A percentile compares a stretch with the other conserved stretches of the same genome.
These are phyloP conservation scores for Ministeria vibrans DNA, from an alignment of 78 protist genomes.

Conservation along the genomic window DNA sequence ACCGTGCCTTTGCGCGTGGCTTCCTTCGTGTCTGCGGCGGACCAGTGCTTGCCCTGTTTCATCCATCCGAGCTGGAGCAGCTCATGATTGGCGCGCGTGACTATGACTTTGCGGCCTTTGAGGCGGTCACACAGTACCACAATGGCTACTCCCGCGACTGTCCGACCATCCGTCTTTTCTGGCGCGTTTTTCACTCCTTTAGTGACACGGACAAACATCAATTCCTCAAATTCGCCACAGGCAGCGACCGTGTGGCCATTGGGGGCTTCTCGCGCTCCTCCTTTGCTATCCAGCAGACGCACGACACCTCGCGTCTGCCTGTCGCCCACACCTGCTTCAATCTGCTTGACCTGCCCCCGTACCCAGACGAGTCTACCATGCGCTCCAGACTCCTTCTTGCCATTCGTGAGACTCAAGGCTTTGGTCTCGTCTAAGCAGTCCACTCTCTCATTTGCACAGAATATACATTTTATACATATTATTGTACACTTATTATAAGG, in stretches of 20 bases:
- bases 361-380: no score
- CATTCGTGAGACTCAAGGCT: no score
- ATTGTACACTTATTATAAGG: no score
- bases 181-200: constrained; percentile 77
- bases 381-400: no score
- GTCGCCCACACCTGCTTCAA: no score
- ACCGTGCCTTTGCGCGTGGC: constrained; percentile 6
- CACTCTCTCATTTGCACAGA: no score
- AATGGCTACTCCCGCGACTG: constrained; percentile 61
- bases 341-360: no score
- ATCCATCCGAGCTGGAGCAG: constrained; percentile 86
- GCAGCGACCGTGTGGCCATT: constrained; percentile 64
- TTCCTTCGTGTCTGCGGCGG: constrained; percentile 38
- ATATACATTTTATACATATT: no score
- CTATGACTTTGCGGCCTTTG: constrained; percentile 82
- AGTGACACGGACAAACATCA: constrained; percentile 55
- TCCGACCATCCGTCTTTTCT: no score
- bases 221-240: constrained; percentile 88
- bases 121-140: constrained; percentile 71
- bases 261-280: constrained; percentile 54
- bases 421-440: no score
- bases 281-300: no score
- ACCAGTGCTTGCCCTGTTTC: constrained; percentile 54
- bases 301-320: no score
- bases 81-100: constrained; percentile 84